Conservation (phyloP, 2,329 filamentous ascomycete species). For the Lomentospora prolificans region DNA sequence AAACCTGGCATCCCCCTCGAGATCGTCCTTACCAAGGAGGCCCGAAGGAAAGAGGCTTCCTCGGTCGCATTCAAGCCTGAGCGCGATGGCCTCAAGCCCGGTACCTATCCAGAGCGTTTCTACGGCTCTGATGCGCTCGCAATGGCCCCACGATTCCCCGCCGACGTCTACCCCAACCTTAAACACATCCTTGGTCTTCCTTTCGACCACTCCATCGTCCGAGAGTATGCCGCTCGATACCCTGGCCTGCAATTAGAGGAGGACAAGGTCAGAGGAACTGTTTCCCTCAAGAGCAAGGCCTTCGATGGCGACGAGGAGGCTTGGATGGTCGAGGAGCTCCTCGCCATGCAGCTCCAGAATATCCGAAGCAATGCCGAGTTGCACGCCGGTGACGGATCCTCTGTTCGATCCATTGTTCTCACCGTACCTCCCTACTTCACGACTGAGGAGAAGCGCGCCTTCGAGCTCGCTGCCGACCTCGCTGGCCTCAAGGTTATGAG, state of each 20-base stretch:
- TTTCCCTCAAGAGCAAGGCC: slow-evolving; percentile 69
- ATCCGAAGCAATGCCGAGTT: slow-evolving; percentile 80
- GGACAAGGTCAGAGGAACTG: slow-evolving; percentile 53
- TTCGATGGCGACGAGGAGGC: slow-evolving; percentile 52
- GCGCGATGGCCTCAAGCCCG: slow-evolving; percentile 53
- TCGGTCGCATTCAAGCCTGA: slow-evolving; percentile 89
- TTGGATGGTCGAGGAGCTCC: slow-evolving; percentile 79
- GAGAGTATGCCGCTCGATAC: slow-evolving; percentile 65
- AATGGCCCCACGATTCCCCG: slow-evolving; percentile 75
- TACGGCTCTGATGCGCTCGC: slow-evolving; percentile 91
- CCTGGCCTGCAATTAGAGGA: slow-evolving; percentile 64
- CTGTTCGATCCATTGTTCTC: slow-evolving; percentile 73
- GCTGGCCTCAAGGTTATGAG: slow-evolving; percentile 80
- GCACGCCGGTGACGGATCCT: slow-evolving; percentile 64
- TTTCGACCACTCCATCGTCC: slow-evolving; percentile 48
- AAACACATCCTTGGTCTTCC: slow-evolving; percentile 79
- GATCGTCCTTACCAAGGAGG: slow-evolving; percentile 96
- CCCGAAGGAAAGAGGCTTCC: slow-evolving; percentile 86
- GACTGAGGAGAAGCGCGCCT: slow-evolving; percentile 75
- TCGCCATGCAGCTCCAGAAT: slow-evolving; percentile 94
- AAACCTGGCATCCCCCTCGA: slow-evolving; percentile 96
- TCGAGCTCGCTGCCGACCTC: slow-evolving; percentile 75
- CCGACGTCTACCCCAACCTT: slow-evolving; percentile 89
- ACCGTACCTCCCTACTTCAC: slow-evolving; percentile 89
- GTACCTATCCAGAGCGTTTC: slow-evolving; percentile 71